Evolutionary conservation across 2,329 filamentous ascomycete species (phyloP), one percentile per base, ranked within the genome.

Genomic region (Lasiodiplodia citricola): DNA sequence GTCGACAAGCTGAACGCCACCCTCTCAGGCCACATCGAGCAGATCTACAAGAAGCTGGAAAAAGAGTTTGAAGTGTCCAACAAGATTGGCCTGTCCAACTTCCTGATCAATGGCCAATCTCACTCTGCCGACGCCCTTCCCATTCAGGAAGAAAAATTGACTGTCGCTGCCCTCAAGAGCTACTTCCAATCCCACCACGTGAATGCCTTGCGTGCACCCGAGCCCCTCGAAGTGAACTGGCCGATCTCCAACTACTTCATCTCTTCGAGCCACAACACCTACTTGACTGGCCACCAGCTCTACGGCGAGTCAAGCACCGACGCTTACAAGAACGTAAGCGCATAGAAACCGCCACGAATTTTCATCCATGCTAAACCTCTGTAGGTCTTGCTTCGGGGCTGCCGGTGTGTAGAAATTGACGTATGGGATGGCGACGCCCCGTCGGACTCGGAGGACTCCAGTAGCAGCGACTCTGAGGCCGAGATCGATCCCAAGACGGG

Each of bases 211-310:
- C 84, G n/a, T 77, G 80, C 25, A 78, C 80, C 8, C 68, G 79
- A 25, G 73, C 81, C 37, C 75, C 81, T 71, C 84, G 90, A 94
- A 75, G 77, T 89, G 38, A 86, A 86, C 0, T 87, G 87, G 65
- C 92, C 93, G 4, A 85, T 97, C 69, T 92, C 91, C 57, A 93
- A 96, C 77, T 97, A 97, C 82, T 97, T 93, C 79, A 94, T 97
- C 78, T 97, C 91, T 71, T 96, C 93, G 73, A 97, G 93, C 76
- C 94, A 97, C 83, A 97, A 97, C 78, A 97, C 94, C 0, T 97
- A 97, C 78, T 84, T 97, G 52, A 90, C 90, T 2, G 94, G 94
- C 2, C 94, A 97, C 74, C 95, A 97, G 80, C 85, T 96, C 51
- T 90, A 88, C 70, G 93, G 93, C 57, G 88, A 89, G 70, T 91